Evolutionary conservation across 805 yeast species (phyloP).

Genomic region (Allodekkera sacchari): DNA sequence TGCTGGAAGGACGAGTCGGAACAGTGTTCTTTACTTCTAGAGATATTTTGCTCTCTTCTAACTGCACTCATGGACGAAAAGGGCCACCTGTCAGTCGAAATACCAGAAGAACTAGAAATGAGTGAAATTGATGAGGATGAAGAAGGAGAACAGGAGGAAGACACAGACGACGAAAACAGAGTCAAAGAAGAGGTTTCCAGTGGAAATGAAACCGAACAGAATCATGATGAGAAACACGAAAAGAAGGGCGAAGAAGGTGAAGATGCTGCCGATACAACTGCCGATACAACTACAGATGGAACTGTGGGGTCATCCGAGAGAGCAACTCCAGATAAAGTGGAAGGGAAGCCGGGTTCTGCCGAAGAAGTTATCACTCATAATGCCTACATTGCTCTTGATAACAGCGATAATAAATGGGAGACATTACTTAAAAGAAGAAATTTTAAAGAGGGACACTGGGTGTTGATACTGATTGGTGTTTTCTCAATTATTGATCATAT

Average conservation of each 20-base stretch:
- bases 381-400: conserved; percentile 42
- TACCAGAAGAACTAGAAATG: conserved; percentile 21
- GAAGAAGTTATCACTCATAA: conserved; percentile 30
- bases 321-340: conserved; percentile 15
- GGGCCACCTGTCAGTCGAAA: conserved; percentile 17
- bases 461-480: conserved; percentile 65
- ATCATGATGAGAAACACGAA: conserved; percentile 4
- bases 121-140: conserved; percentile 13
- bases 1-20: conserved; percentile 36
- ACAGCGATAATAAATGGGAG: conserved; percentile 63
- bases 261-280: conserved; percentile 17
- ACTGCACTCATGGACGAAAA: conserved; percentile 43
- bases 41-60: conserved; percentile 59
- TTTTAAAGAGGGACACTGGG: conserved; percentile 84
- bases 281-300: conserved; percentile 15
- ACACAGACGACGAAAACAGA: conserved; percentile 15
- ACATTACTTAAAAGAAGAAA: conserved; percentile 66
- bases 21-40: conserved; percentile 49
- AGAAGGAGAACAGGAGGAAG: conserved; percentile 16
- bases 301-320: too few relatives aligned
- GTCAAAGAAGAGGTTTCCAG: too few relatives aligned
- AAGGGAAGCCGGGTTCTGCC: conserved; percentile 15
- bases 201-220: conserved; percentile 1
- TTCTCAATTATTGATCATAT: conserved; percentile 52
- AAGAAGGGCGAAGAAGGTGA: conserved; percentile 18